A percentile compares a stretch with the other conserved stretches of the same genome.
These are phyloP conservation scores for Rhodocollybia butyracea DNA, from an alignment of 768 basidiomycete genomes.

Conservation along the genomic window DNA sequence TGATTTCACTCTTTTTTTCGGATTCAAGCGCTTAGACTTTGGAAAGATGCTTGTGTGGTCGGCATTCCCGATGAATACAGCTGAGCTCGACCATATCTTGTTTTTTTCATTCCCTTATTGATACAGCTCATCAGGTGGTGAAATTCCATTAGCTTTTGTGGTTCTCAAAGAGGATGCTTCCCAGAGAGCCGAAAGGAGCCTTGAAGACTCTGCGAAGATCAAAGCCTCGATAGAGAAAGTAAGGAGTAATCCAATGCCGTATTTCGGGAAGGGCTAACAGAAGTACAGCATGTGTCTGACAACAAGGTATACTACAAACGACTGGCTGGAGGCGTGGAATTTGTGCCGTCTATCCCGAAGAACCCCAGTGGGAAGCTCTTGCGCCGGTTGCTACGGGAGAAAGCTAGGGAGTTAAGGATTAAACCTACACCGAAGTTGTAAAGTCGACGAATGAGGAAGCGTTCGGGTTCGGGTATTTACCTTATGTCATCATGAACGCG, in stretches of 20 bases:
- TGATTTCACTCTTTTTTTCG: background rate
- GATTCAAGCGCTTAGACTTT: no score
- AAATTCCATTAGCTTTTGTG: constrained; percentile 68
- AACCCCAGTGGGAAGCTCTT: constrained; percentile 62
- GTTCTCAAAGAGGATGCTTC: constrained; percentile 45
- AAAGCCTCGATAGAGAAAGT: constrained; percentile 49
- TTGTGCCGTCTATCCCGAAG: constrained; percentile 53
- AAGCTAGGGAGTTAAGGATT: constrained; percentile 33
- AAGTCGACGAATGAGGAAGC: no score
- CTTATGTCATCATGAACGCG: no score
- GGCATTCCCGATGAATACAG: constrained; percentile 66
- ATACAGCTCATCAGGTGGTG: constrained; percentile 39
- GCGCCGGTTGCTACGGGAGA: constrained; percentile 49
- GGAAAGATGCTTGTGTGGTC: constrained; percentile 56
- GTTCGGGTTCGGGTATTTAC: no score
- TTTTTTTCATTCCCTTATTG: background rate
- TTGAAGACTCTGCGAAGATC: constrained; percentile 30
- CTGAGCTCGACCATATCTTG: constrained; percentile 8
- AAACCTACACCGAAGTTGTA: constrained; percentile 22
- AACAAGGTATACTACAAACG: constrained; percentile 58
- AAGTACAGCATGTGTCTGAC: constrained; percentile 46
- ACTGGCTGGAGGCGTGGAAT: constrained; percentile 56
- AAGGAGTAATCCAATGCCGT: background rate
- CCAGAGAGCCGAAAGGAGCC: constrained; percentile 30
- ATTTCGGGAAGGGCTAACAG: background rate